A percentile compares a stretch with the other conserved stretches of the same genome.
These are phyloP conservation scores for Acer yangbiense DNA, from an alignment of 345 rosid genomes.

Conservation along the genomic window DNA sequence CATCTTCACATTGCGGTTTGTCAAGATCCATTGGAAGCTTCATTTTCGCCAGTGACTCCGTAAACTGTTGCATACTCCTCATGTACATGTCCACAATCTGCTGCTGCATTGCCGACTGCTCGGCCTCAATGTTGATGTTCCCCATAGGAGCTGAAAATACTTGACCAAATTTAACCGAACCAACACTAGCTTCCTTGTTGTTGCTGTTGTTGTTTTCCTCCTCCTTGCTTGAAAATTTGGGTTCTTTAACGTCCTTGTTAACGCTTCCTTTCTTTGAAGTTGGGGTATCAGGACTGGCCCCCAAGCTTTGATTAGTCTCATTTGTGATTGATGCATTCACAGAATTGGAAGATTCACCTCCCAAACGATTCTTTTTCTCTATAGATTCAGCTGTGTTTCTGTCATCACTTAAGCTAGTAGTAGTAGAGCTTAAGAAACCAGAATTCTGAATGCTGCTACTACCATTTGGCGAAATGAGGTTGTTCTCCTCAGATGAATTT, in stretches of 20 bases:
- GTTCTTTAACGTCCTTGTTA: slow-evolving; percentile 29
- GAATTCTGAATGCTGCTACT: slow-evolving; percentile 43
- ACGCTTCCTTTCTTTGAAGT: slow-evolving; percentile 48
- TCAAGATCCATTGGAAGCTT: slow-evolving; percentile 87
- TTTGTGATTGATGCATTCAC: slow-evolving; percentile 26
- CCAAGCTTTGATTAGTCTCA: slow-evolving; percentile 34
- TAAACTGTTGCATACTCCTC: slow-evolving; percentile 93
- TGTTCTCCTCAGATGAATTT: slow-evolving; percentile 45
- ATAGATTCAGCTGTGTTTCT: slow-evolving; percentile 61
- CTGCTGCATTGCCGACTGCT: slow-evolving; percentile 88
- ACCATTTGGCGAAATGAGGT: slow-evolving; percentile 36
- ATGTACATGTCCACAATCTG: slow-evolving; percentile 96
- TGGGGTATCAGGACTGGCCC: slow-evolving; percentile 54
- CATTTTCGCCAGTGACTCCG: slow-evolving; percentile 89
- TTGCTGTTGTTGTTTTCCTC: slow-evolving; percentile 13
- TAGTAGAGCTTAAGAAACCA: slow-evolving; percentile 63
- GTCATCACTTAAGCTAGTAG: slow-evolving; percentile 78
- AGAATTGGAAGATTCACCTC: slow-evolving; percentile 27
- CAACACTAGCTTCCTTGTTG: slow-evolving; percentile 20
- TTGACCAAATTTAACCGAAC: slow-evolving; percentile 24
- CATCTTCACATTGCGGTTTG: slow-evolving; percentile 42
- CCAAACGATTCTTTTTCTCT: slow-evolving; percentile 42
- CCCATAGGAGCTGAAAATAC: slow-evolving; percentile 47
- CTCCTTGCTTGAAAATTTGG: slow-evolving; percentile 32
- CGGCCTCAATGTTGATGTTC: slow-evolving; percentile 56